phyloP scores from a whole-genome alignment of 768 basidiomycete genomes.

The Leucosporidium scottii region DNA sequence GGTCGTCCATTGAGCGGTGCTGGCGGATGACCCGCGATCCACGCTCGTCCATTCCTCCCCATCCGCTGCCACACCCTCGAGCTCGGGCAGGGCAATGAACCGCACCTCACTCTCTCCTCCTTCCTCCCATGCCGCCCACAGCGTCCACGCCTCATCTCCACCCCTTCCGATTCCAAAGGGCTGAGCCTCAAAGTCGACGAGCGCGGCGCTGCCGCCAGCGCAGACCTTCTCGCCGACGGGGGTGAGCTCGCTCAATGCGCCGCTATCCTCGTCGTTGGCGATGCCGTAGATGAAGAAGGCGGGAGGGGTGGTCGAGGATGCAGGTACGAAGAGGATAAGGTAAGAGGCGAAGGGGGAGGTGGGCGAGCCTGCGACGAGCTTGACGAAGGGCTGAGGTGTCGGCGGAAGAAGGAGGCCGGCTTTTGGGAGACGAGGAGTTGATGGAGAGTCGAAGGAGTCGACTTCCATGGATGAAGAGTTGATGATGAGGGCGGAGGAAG shows the following conservation, averaged over 20 bases:
- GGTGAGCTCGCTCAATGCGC: conserved; percentile 8
- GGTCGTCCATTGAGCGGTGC: conserved; percentile 50
- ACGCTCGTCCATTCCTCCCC: conserved; percentile 37
- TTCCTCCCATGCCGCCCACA: conserved; percentile 72
- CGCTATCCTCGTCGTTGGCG: conserved; percentile 1
- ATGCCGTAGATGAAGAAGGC: conserved; percentile 39
- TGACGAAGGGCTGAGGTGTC: conserved; percentile 52
- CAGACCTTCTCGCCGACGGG: conserved; percentile 14
- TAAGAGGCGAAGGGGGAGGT: conserved; percentile 43
- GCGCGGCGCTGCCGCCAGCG: conserved; percentile 32
- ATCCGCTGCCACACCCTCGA: conserved; percentile 30
- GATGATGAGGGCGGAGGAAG: conserved; percentile 1
- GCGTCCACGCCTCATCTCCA: conserved; percentile 46
- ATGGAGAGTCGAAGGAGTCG: neutral
- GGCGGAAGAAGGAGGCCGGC: conserved; percentile 57
- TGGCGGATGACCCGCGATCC: conserved; percentile 15
- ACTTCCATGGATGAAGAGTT: conserved; percentile 5
- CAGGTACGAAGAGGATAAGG: conserved; percentile 64
- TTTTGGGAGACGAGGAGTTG: neutral
- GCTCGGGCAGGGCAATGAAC: conserved; percentile 25
- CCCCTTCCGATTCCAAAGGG: conserved; percentile 43
- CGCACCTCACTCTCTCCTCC: conserved; percentile 11
- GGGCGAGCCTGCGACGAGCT: conserved; percentile 50
- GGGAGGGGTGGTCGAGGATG: conserved; percentile 51
- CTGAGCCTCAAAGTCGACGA: conserved; percentile 30